phyloP scores from a whole-genome alignment of 352 stramenopile species.

The Globisporangium polare region DNA sequence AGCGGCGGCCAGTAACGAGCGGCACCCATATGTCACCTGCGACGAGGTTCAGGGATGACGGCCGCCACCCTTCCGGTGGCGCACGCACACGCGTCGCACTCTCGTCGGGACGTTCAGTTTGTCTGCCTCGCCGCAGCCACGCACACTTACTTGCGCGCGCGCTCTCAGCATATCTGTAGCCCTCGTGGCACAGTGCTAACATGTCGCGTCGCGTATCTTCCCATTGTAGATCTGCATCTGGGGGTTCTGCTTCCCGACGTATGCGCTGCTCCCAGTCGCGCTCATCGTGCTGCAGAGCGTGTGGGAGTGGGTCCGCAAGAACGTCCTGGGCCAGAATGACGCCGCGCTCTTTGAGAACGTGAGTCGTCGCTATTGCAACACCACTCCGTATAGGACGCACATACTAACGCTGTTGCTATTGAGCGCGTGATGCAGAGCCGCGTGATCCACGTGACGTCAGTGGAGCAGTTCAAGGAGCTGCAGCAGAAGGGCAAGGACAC shows the following conservation, averaged over 20 bases:
- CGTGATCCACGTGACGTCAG: conserved; percentile 65
- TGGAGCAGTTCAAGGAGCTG: conserved; percentile 72
- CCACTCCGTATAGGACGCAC: background rate
- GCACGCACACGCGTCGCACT: background rate
- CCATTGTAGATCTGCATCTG: conserved; percentile 70
- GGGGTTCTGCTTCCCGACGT: conserved; percentile 73
- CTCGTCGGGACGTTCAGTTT: background rate
- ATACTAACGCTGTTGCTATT: conserved; percentile 2
- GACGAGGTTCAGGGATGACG: background rate
- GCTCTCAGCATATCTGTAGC: background rate
- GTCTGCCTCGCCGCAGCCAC: background rate
- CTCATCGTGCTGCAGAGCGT: conserved; percentile 63
- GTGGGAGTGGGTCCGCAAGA: conserved; percentile 72
- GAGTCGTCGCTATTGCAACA: background rate
- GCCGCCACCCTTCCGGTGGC: background rate
- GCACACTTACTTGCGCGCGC: background rate
- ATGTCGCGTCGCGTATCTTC: background rate
- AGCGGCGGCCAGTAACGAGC: background rate
- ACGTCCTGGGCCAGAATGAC: conserved; percentile 54
- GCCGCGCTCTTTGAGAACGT: conserved; percentile 46
- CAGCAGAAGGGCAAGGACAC: conserved; percentile 62
- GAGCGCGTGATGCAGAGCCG: conserved; percentile 31
- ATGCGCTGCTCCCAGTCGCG: conserved; percentile 67
- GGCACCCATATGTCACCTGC: background rate
- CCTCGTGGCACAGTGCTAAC: background rate